Conservation (phyloP, 192 early-diverging fungal species). For the Paraglomus brasilianum region DNA sequence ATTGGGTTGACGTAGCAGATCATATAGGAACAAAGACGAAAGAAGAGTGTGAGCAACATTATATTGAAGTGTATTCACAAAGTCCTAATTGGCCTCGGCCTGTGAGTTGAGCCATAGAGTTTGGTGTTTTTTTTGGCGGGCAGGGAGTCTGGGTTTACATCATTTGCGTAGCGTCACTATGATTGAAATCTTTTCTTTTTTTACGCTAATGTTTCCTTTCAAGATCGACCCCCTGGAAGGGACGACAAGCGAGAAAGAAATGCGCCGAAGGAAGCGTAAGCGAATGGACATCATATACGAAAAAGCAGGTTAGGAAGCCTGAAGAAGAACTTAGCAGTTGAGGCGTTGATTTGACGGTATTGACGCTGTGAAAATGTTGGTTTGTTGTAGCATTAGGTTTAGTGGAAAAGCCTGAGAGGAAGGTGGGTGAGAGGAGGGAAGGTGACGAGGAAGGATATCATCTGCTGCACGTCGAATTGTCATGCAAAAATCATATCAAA, state of each 20-base stretch:
- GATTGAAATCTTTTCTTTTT: background rate
- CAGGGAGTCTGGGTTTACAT: background rate
- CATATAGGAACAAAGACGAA: constrained; percentile 89
- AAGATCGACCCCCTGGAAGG: background rate
- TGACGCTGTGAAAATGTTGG: constrained; percentile 1
- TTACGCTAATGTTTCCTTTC: background rate
- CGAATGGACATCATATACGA: too few relatives aligned
- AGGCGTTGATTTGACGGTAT: too few relatives aligned
- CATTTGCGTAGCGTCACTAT: background rate
- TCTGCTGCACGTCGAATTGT: too few relatives aligned
- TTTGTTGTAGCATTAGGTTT: constrained; percentile 26
- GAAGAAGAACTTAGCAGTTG: too few relatives aligned
- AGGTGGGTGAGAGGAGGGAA: too few relatives aligned
- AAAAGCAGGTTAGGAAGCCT: too few relatives aligned
- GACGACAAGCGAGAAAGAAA: constrained; percentile 1
- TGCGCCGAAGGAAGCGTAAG: background rate
- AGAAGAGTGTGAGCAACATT: constrained; percentile 88
- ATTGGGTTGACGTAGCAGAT: constrained; percentile 94
- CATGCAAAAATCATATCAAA: too few relatives aligned
- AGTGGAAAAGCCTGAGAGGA: too few relatives aligned
- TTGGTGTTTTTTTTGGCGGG: background rate
- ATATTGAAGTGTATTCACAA: constrained; percentile 77
- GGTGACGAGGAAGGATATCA: too few relatives aligned
- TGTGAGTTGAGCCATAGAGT: constrained; percentile 41
- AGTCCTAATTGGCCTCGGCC: constrained; percentile 83